Evolutionary conservation across 805 yeast genomes (phyloP), one percentile per base, ranked within the genome.

Genomic region (Komagataella ulmi): DNA sequence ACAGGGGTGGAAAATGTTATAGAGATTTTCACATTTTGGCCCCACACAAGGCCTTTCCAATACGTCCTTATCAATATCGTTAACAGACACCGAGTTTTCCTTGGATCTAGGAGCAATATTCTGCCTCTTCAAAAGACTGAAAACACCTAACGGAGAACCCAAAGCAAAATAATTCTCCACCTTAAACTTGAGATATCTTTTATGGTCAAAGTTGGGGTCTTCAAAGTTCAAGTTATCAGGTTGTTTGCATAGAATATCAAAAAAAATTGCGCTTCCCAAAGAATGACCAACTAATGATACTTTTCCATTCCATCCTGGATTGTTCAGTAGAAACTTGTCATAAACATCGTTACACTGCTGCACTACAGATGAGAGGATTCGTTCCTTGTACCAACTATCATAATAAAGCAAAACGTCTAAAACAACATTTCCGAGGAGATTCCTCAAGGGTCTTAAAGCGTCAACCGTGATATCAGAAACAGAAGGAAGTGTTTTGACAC

Each of bases 131-230:
- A 93, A 75, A 36, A 91, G 69, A 63, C 85, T 84, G 66, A 90
- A 85, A 18, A 88, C 80, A 1, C 97, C 97, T 43, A 86, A 77
- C 0, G 98, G 99, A 2, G 96, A 88, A 0, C 98, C 99, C 36
- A 88, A 73, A 10, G 86, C 80, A 62, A 88, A 90, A 56, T 80
- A 76, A 56, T 84, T 83, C 17, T 81, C 83, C 5, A 88, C 90
- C 0, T 79, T 74, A 61, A 91, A 91, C 36, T 77, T 76, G 19
- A 91, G 71, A 30, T 73, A 75, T 17, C 58, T 56, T 2, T 52
- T 54, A 0, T 70, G 64, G 18, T 68, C 68, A 44, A 61, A 63
- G 1, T 62, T 61, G 2, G 69, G 64, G 7, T 17, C 14, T 2
- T 54, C 50, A 30, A 30, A 30, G 40, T 30, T 30, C 3, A 55